Evolutionary conservation across 208 protist genomes (phyloP), one percentile per base, ranked within the genome.

Genomic region (Leptomonas seymouri): DNA sequence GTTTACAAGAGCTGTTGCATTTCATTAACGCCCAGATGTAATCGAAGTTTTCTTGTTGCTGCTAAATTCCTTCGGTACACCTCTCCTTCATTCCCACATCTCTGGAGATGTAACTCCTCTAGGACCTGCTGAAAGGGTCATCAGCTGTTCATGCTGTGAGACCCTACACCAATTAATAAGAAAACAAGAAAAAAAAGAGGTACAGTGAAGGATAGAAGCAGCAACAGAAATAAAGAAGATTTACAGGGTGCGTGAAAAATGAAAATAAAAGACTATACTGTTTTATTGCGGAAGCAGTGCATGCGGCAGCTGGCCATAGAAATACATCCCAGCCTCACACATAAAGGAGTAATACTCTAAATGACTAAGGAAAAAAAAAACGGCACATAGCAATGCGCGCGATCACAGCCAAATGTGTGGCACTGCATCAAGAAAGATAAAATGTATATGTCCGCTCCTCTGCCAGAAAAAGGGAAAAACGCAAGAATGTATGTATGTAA

Each of bases 1-100:
- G 60, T 66, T 66, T 66, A 39, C 60, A 66, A 66, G 60, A 66
- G 60, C 60, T 66, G 60, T 66, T 66, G 60, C 60, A 45, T 45
- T 66, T 46, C 34, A 39, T 12, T 42, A 45, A 11, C 49, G 28
- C 60, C 60, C 48, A 34, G 48, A 31, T n/a, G 21, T 55, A 28
- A 66, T 49, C 56, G 34, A 49, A 31, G 6, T 41, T 41, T 42
- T 56, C 31, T 21, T 60, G 49, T 51, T 69, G 20, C 25, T 45
- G 53, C 45, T 20, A n/a, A 34, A 60, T 51, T 53, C 41, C 2
- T 16, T 41, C 3, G 3, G n/a, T 44, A 20, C 16, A 41, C 44
- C 21, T 27, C 44, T 73, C 14, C 59, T 18, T 15, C 18, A 5
- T 16, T 48, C 44, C 20, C 18, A 39, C n/a, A n/a, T 14, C 14